Conservation (phyloP, 139 green algal genomes). For the Gonium pectorale region DNA sequence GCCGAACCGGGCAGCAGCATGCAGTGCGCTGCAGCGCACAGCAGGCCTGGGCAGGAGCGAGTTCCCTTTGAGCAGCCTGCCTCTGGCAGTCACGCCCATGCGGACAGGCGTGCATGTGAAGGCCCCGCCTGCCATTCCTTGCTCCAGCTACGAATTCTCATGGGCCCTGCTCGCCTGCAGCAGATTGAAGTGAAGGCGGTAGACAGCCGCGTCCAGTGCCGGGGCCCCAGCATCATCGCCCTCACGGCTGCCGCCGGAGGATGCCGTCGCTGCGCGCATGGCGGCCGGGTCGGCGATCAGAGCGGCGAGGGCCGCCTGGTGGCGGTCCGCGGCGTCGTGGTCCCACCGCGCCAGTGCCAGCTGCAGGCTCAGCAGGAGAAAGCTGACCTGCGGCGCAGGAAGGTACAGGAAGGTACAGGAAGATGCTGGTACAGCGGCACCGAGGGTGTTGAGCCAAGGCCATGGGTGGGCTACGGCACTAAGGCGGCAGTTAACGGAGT, state of each 20-base stretch:
- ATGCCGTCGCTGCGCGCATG: not conserved
- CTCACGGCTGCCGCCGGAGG: not conserved
- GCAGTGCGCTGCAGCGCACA: too few relatives aligned
- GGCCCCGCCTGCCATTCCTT: not conserved
- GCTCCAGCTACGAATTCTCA: not conserved
- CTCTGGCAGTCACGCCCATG: too few relatives aligned
- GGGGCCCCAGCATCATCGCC: not conserved
- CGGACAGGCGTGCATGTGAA: too few relatives aligned
- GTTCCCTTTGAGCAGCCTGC: too few relatives aligned
- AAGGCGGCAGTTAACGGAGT: too few relatives aligned
- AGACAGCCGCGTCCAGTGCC: not conserved
- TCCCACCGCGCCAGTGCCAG: slow-evolving; percentile 46
- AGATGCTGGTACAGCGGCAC: too few relatives aligned
- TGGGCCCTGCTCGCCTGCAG: slow-evolving; percentile 34
- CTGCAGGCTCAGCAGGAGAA: slow-evolving; percentile 46
- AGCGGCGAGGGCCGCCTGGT: not conserved
- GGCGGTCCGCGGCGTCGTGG: not conserved
- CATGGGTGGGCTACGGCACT: too few relatives aligned
- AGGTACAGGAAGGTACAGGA: not conserved
- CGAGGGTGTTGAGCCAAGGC: too few relatives aligned
- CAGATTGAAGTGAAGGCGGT: slow-evolving; percentile 50
- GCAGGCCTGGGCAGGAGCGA: too few relatives aligned
- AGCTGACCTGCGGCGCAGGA: slow-evolving; percentile 24
- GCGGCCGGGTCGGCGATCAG: not conserved
- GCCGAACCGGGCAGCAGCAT: too few relatives aligned